Evolutionary conservation across 441 rosid species (phyloP).

Genomic region (Adansonia gregorii): DNA sequence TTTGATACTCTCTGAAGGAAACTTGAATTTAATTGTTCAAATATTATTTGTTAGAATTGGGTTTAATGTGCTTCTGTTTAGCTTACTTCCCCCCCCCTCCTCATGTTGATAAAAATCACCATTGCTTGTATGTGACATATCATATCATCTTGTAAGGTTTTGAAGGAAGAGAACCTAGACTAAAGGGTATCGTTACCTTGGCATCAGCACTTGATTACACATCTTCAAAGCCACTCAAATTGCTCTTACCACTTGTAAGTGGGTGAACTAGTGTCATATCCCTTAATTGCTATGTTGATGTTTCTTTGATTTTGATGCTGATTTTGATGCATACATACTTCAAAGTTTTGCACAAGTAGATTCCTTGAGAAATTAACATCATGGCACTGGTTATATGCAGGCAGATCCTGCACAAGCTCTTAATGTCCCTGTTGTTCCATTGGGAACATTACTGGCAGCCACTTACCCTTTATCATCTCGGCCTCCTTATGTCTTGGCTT

Average conservation of each 20-base stretch:
- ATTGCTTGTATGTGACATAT: constrained; percentile 23
- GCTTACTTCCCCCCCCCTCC: not conserved
- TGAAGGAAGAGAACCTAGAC: constrained; percentile 67
- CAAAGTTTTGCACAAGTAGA: constrained; percentile 10
- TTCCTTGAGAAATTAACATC: constrained; percentile 29
- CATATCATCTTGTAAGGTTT: constrained; percentile 48
- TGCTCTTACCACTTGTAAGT: constrained; percentile 91
- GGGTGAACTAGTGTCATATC: not conserved
- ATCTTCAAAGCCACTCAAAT: constrained; percentile 79
- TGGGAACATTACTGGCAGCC: constrained; percentile 84
- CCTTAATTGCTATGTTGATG: constrained; percentile 4
- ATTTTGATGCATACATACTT: constrained; percentile 11
- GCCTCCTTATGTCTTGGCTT: constrained; percentile 84
- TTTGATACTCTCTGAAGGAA: not conserved
- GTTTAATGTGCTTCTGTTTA: constrained; percentile 9
- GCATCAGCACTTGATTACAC: constrained; percentile 94
- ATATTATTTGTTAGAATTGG: not conserved
- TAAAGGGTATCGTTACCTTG: constrained; percentile 80
- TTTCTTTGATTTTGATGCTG: constrained; percentile 13
- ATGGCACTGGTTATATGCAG: constrained; percentile 44
- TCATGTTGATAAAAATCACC: constrained; percentile 4
- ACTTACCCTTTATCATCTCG: constrained; percentile 82
- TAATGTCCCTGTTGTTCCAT: constrained; percentile 92
- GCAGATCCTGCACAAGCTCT: constrained; percentile 97
- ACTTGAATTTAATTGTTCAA: not conserved